Percentiles rank a stretch among this genome's conserved stretches.
phyloP scores from a whole-genome alignment of 73 alveolate genomes.

The Effrenium voratum region DNA sequence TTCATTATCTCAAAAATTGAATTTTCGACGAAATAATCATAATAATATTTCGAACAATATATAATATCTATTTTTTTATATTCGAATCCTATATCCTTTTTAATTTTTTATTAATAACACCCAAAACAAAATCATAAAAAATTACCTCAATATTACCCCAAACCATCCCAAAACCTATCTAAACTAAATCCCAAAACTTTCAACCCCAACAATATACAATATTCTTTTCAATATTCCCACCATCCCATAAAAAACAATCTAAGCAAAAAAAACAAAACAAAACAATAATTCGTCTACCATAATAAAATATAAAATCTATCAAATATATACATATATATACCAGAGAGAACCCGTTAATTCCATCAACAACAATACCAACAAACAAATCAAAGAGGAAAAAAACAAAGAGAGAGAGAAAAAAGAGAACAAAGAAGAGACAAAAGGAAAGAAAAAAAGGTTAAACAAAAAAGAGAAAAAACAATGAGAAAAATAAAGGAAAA shows the following conservation, averaged over 20 bases:
- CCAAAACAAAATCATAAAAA: background rate
- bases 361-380: too few relatives aligned
- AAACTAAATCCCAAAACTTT: background rate
- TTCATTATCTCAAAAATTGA: background rate
- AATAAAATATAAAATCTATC: too few relatives aligned
- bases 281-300: background rate
- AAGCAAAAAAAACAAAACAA: too few relatives aligned
- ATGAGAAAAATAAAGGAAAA: background rate
- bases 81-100: background rate
- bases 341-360: too few relatives aligned
- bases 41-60: background rate
- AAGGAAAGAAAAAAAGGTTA: too few relatives aligned
- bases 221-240: too few relatives aligned
- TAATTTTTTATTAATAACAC: background rate
- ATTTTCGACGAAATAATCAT: background rate
- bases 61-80: background rate
- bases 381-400: too few relatives aligned
- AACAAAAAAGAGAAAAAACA: too few relatives aligned
- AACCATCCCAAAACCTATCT: too few relatives aligned
- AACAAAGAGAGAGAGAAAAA: too few relatives aligned
- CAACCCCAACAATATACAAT: background rate
- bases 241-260: background rate
- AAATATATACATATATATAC: too few relatives aligned
- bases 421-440: too few relatives aligned
- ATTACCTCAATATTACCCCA: background rate